Evolutionary conservation across 2,329 filamentous ascomycete species (phyloP).

Genomic region (Xylaria sp.): DNA sequence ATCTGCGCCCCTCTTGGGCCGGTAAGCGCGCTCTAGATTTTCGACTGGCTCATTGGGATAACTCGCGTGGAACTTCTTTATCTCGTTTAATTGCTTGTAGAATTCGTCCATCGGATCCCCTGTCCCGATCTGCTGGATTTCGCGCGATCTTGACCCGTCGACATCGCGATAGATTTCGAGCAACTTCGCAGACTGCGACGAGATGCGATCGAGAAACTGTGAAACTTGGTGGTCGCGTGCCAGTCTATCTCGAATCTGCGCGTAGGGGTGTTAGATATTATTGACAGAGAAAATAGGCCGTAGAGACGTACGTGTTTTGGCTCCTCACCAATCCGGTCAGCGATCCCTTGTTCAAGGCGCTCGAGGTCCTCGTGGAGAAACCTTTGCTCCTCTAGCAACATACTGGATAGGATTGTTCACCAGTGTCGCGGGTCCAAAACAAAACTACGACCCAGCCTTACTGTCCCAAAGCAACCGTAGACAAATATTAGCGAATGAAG

Average conservation of each 20-base stretch:
- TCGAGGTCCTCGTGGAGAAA: conserved; percentile 96
- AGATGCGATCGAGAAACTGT: conserved; percentile 84
- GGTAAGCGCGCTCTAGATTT: conserved; percentile 92
- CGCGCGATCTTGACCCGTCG: conserved; percentile 72
- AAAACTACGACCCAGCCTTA: not conserved
- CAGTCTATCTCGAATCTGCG: conserved; percentile 82
- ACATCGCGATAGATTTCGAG: conserved; percentile 84
- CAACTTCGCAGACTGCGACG: conserved; percentile 81
- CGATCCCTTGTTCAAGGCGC: conserved; percentile 90
- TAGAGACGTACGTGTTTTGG: conserved; percentile 75
- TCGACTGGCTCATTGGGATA: conserved; percentile 96
- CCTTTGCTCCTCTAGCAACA: conserved; percentile 93
- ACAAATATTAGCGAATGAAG: not conserved
- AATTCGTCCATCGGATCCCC: conserved; percentile 91
- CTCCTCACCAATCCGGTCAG: conserved; percentile 86
- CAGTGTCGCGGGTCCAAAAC: not conserved
- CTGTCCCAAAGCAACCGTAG: not conserved
- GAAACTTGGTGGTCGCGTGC: conserved; percentile 91
- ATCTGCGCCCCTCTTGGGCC: conserved; percentile 66
- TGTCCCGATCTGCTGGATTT: conserved; percentile 82
- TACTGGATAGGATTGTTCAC: conserved; percentile 41
- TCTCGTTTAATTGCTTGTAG: conserved; percentile 79
- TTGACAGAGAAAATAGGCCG: not conserved
- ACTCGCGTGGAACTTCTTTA: conserved; percentile 85
- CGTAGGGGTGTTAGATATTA: conserved; percentile 32